These are phyloP conservation scores for Sarocladiaceae sp. DNA, from an alignment of 2,329 filamentous ascomycete species.

Conservation along the genomic window DNA sequence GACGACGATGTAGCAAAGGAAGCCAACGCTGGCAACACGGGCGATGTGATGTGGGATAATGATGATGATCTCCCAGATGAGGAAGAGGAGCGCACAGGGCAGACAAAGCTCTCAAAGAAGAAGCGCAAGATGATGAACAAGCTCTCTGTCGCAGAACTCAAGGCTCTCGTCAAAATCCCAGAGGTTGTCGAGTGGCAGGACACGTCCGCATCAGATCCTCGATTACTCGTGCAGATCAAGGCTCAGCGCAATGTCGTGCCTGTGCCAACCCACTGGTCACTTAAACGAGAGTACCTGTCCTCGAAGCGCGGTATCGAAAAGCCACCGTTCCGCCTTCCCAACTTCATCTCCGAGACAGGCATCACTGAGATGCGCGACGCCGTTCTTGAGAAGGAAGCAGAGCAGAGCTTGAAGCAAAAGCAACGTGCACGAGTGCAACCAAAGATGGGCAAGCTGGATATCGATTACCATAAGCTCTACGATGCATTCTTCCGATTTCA, in stretches of 20 bases:
- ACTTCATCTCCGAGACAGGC: conserved; percentile 95
- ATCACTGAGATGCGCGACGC: conserved; percentile 98
- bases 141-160: conserved; percentile 89
- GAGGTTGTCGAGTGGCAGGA: conserved; percentile 98
- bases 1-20: conserved; percentile 61
- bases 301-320: conserved; percentile 98
- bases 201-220: conserved; percentile 81
- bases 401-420: conserved; percentile 88
- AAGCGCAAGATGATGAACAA: conserved; percentile 88
- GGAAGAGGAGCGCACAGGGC: conserved; percentile 60
- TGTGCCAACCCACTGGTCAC: conserved; percentile 86
- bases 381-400: conserved; percentile 89
- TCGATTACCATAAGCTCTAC: conserved; percentile 97
- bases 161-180: conserved; percentile 82
- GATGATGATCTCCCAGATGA: conserved; percentile 83
- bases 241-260: conserved; percentile 92
- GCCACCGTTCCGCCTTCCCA: conserved; percentile 82
- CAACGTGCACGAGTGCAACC: conserved; percentile 89
- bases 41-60: conserved; percentile 76
- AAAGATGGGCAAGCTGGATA: conserved; percentile 95
- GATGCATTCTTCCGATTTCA: conserved; percentile 98
- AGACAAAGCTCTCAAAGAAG: conserved; percentile 82
- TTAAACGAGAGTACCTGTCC: conserved; percentile 95
- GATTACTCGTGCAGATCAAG: conserved; percentile 88
- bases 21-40: conserved; percentile 65